Evolutionary conservation across 169 alveolate species (phyloP).

Genomic region (Neospora caninum): DNA sequence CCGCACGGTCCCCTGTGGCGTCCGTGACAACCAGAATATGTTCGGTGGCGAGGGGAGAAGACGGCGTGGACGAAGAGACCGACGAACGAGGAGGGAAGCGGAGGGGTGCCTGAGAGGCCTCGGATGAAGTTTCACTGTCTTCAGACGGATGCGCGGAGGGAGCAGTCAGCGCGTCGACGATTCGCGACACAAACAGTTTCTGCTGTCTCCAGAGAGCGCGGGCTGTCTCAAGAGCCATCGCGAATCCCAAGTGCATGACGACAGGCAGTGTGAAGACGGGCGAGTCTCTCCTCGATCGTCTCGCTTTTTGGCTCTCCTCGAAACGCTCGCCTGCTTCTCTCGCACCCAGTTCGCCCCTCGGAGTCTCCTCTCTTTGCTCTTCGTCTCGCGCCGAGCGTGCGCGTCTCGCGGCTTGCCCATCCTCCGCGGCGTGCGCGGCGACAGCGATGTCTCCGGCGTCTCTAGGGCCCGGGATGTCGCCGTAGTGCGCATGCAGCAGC

Average conservation of each 20-base stretch:
- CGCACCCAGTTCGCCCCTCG: neutral
- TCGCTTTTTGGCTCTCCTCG: neutral
- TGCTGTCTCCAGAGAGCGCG: conserved; percentile 15
- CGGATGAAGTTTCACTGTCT: neutral
- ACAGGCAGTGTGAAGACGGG: neutral
- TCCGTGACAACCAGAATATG: neutral
- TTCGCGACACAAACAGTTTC: neutral
- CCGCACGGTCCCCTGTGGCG: neutral
- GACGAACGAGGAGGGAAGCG: neutral
- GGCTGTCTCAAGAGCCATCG: neutral
- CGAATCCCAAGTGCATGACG: neutral
- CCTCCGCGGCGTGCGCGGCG: neutral
- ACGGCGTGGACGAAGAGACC: neutral
- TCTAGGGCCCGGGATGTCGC: neutral
- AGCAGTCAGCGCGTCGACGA: neutral
- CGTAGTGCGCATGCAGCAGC: neutral
- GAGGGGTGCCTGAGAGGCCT: neutral
- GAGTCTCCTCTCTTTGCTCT: neutral
- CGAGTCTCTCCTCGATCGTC: neutral
- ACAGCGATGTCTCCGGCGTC: neutral
- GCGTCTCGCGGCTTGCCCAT: neutral
- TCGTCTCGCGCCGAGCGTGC: neutral
- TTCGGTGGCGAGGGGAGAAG: neutral
- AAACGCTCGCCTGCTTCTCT: neutral
- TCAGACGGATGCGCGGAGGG: neutral